Conservation (phyloP, 495 filamentous ascomycete species). For the Podospora sp. region DNA sequence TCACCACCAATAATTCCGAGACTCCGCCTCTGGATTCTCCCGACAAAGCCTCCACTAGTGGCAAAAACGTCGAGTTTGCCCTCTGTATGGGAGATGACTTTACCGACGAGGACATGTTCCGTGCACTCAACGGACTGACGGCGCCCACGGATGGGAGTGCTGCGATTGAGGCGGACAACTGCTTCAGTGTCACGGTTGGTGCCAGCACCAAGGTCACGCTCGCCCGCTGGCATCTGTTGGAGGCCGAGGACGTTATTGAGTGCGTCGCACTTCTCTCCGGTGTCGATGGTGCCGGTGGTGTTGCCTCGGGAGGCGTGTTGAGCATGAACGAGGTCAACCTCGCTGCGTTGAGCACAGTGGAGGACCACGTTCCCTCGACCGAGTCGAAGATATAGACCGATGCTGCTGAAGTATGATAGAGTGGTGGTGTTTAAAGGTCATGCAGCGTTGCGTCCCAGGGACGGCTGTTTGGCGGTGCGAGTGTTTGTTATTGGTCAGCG, state of each 20-base stretch:
- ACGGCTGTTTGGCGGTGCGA: no score
- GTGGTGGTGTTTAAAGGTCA: neutral
- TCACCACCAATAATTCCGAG: constrained; percentile 62
- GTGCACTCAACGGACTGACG: constrained; percentile 61
- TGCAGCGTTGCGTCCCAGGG: neutral
- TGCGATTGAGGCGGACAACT: constrained; percentile 54
- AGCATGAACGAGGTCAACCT: constrained; percentile 51
- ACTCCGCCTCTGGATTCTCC: constrained; percentile 27
- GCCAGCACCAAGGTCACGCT: constrained; percentile 83
- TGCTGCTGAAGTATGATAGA: neutral
- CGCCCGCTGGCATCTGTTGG: constrained; percentile 83
- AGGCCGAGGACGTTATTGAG: constrained; percentile 84
- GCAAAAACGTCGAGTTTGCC: constrained; percentile 70
- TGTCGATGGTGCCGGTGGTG: constrained; percentile 50
- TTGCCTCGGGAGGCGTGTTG: constrained; percentile 30
- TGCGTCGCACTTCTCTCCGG: constrained; percentile 70
- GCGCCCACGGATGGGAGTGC: constrained; percentile 46
- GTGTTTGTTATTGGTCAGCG: no score
- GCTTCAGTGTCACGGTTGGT: constrained; percentile 88
- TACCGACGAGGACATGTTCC: constrained; percentile 92
- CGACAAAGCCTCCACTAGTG: constrained; percentile 11
- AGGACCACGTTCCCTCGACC: constrained; percentile 42
- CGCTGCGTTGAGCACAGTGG: constrained; percentile 46
- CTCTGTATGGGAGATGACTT: constrained; percentile 93
- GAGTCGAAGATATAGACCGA: neutral